A percentile compares a stretch with the other conserved stretches of the same genome.
Evolutionary conservation across 2,329 filamentous ascomycete genomes (phyloP).

Genomic region (Gnomoniopsis smithogilvyi): DNA sequence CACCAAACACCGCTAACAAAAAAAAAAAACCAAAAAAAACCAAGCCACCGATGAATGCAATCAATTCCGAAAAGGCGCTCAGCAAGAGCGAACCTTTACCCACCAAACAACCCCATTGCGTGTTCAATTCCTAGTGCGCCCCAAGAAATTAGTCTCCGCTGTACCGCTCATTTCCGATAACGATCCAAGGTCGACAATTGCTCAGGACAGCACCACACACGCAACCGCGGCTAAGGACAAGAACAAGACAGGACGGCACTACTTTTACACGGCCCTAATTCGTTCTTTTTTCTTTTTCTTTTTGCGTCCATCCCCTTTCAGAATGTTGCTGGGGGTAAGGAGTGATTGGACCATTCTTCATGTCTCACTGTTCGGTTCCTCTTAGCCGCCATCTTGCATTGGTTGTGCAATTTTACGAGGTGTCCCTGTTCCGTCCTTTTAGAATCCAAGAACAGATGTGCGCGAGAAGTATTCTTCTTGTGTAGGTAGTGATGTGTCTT

Average conservation of each 20-base stretch:
- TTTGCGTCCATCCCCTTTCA: not conserved
- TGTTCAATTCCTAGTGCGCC: slow-evolving; percentile 18
- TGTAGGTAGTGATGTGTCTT: not conserved
- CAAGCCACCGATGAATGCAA: not conserved
- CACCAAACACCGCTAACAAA: too few species aligned
- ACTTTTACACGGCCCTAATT: too few species aligned
- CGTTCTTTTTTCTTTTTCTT: too few species aligned
- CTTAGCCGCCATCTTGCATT: slow-evolving; percentile 15
- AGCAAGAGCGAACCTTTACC: not conserved
- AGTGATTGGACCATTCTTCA: not conserved
- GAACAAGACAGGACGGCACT: not conserved
- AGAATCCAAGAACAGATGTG: slow-evolving; percentile 15
- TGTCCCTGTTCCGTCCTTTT: slow-evolving; percentile 18
- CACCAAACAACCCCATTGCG: not conserved
- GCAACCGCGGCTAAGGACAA: slow-evolving; percentile 1
- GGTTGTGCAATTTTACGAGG: slow-evolving; percentile 12
- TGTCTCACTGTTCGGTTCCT: slow-evolving; percentile 16
- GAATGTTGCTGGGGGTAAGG: not conserved
- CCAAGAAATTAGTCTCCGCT: slow-evolving; percentile 15
- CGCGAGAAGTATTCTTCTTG: not conserved
- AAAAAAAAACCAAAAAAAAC: too few species aligned
- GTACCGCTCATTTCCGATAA: slow-evolving; percentile 2
- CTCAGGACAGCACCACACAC: slow-evolving; percentile 10
- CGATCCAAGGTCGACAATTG: slow-evolving; percentile 7
- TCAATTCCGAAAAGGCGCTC: not conserved